Conservation (phyloP, 768 basidiomycete species). For the Boletus patriciae region DNA sequence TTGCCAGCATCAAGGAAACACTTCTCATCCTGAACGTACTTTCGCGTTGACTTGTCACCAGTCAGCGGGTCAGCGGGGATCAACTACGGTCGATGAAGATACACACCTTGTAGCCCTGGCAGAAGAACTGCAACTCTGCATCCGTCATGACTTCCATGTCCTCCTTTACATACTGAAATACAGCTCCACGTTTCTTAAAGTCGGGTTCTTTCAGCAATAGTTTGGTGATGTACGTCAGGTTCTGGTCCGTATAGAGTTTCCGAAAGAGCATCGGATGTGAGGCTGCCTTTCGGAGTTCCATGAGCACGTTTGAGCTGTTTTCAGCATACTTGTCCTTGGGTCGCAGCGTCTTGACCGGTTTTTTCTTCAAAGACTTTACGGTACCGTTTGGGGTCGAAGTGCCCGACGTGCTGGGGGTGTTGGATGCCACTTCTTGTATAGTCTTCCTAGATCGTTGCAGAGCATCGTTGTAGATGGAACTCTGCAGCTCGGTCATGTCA, state of each 20-base stretch:
- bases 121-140: slow-evolving; percentile 88
- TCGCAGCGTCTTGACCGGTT: slow-evolving; percentile 36
- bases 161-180: slow-evolving; percentile 87
- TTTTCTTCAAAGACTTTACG: slow-evolving; percentile 33
- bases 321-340: slow-evolving; percentile 73
- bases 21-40: slow-evolving; percentile 68
- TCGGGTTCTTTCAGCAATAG: slow-evolving; percentile 88
- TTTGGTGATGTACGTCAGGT: slow-evolving; percentile 71
- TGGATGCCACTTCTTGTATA: slow-evolving; percentile 49
- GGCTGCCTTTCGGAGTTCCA: slow-evolving; percentile 96
- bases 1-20: slow-evolving; percentile 91
- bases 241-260: slow-evolving; percentile 74
- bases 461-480: slow-evolving; percentile 80
- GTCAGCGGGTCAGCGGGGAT: slow-evolving; percentile 5
- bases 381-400: slow-evolving; percentile 29
- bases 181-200: slow-evolving; percentile 78
- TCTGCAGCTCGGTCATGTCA: slow-evolving; percentile 83
- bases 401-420: slow-evolving; percentile 31
- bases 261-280: slow-evolving; percentile 97
- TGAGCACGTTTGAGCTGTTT: slow-evolving; percentile 90
- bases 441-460: slow-evolving; percentile 84
- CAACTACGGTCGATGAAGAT: background rate
- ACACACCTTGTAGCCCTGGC: slow-evolving; percentile 77
- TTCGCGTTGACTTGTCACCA: slow-evolving; percentile 58
- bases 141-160: slow-evolving; percentile 99